phyloP scores from a whole-genome alignment of 2,329 filamentous ascomycete species.

The Thielaviopsis ethacetica region DNA sequence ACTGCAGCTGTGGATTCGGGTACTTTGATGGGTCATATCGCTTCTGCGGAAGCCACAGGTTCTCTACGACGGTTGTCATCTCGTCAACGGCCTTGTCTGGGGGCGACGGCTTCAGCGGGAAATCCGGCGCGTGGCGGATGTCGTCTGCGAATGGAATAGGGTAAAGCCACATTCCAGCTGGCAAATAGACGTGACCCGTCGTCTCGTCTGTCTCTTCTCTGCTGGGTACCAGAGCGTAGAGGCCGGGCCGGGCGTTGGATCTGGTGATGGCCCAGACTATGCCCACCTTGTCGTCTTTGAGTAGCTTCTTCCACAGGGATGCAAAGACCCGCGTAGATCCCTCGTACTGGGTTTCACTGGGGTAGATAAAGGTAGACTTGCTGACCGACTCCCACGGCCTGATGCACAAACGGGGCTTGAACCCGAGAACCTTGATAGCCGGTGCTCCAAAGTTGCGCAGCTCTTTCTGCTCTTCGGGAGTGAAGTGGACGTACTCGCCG shows the following conservation, averaged over 20 bases:
- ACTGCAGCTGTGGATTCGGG: slow-evolving; percentile 83
- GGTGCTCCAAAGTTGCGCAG: slow-evolving; percentile 70
- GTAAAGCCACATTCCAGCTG: slow-evolving; percentile 76
- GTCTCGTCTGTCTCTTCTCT: slow-evolving; percentile 46
- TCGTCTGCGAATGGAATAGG: slow-evolving; percentile 84
- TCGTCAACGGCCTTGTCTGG: slow-evolving; percentile 59
- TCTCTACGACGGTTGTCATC: slow-evolving; percentile 71
- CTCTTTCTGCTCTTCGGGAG: slow-evolving; percentile 62
- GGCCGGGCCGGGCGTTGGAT: slow-evolving; percentile 58
- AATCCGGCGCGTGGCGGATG: slow-evolving; percentile 56
- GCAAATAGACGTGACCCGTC: slow-evolving; percentile 51
- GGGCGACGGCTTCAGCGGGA: slow-evolving; percentile 32
- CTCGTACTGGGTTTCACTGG: slow-evolving; percentile 75
- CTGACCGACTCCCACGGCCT: slow-evolving; percentile 74
- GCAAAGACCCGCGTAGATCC: slow-evolving; percentile 89
- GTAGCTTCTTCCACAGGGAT: slow-evolving; percentile 73
- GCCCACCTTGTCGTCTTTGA: slow-evolving; percentile 63
- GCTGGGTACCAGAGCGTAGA: slow-evolving; percentile 72
- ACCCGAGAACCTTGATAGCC: slow-evolving; percentile 77
- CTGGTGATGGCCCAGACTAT: slow-evolving; percentile 83
- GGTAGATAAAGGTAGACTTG: slow-evolving; percentile 85
- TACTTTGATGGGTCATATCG: slow-evolving; percentile 75
- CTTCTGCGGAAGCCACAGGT: slow-evolving; percentile 74
- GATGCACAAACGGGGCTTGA: slow-evolving; percentile 63
- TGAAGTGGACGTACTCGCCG: slow-evolving; percentile 75